Conservation (phyloP, 1,139 yeast species). For the Magnusiomyces tetraspermus region DNA sequence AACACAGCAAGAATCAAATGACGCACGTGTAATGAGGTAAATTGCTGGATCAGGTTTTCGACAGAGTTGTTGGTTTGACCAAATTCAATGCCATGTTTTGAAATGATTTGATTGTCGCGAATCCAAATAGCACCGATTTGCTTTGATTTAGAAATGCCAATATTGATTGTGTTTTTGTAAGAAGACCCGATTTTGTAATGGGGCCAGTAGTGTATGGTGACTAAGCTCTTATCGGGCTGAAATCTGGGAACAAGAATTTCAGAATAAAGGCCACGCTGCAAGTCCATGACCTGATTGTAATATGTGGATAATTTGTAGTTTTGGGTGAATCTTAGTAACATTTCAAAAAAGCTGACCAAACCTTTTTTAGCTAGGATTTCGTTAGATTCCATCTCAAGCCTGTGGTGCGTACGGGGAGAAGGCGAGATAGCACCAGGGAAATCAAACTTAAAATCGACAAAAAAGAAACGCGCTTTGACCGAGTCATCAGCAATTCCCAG, state of each 20-base stretch:
- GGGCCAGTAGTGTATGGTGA: conserved; percentile 67
- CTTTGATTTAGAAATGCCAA: conserved; percentile 49
- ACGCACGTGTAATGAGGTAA: conserved; percentile 26
- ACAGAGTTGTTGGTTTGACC: conserved; percentile 24
- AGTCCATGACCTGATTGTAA: conserved; percentile 51
- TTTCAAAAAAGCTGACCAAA: conserved; percentile 52
- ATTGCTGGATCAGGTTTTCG: conserved; percentile 24
- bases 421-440: conserved; percentile 27
- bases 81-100: conserved; percentile 21
- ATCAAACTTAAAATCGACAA: conserved; percentile 64
- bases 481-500: conserved; percentile 61
- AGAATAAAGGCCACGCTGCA: conserved; percentile 54
- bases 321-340: conserved; percentile 61
- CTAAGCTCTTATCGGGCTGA: conserved; percentile 51
- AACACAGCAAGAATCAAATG: conserved; percentile 24
- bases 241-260: conserved; percentile 59
- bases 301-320: conserved; percentile 66
- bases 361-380: conserved; percentile 44
- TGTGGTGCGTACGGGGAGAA: conserved; percentile 35
- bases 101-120: conserved; percentile 43
- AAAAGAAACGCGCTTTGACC: conserved; percentile 51
- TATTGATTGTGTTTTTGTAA: conserved; percentile 48
- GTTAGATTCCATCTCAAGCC: conserved; percentile 51
- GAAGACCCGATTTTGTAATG: conserved; percentile 4
- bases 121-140: conserved; percentile 54